These are phyloP conservation scores for Alternaria panax DNA, from an alignment of 2,329 filamentous ascomycete genomes.

Conservation along the genomic window DNA sequence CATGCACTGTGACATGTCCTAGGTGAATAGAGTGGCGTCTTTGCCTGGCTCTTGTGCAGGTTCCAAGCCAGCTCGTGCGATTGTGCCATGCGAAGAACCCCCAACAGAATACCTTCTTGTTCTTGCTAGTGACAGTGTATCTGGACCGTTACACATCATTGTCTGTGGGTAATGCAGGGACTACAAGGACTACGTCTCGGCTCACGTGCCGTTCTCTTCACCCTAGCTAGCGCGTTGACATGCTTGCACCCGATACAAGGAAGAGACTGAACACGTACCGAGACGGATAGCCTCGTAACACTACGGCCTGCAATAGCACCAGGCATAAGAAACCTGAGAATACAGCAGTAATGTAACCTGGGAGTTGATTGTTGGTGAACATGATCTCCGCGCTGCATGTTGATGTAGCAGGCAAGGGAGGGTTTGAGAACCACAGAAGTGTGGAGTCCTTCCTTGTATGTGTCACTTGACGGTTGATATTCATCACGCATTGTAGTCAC, in stretches of 20 bases:
- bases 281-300: too few relatives aligned
- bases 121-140: neutral
- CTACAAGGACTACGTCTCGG: neutral
- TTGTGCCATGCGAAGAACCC: neutral
- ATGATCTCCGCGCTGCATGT: too few relatives aligned
- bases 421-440: too few relatives aligned
- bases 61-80: neutral
- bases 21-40: constrained; percentile 5
- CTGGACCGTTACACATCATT: neutral
- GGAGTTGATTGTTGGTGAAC: too few relatives aligned
- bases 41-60: constrained; percentile 4
- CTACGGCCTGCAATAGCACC: too few relatives aligned
- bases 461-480: too few relatives aligned
- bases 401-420: too few relatives aligned
- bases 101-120: constrained; percentile 2
- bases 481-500: neutral
- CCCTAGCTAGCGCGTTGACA: constrained; percentile 1
- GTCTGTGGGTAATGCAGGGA: constrained; percentile 2
- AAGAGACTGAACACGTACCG: too few relatives aligned
- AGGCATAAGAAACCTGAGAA: too few relatives aligned
- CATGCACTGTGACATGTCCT: constrained; percentile 13
- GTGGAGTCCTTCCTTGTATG: too few relatives aligned
- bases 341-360: too few relatives aligned
- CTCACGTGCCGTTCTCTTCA: neutral
- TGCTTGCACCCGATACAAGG: neutral